A percentile compares a stretch with the other conserved stretches of the same genome.
Conservation (phyloP, 2,329 filamentous ascomycete species). For the Laburnicola sp. region DNA sequence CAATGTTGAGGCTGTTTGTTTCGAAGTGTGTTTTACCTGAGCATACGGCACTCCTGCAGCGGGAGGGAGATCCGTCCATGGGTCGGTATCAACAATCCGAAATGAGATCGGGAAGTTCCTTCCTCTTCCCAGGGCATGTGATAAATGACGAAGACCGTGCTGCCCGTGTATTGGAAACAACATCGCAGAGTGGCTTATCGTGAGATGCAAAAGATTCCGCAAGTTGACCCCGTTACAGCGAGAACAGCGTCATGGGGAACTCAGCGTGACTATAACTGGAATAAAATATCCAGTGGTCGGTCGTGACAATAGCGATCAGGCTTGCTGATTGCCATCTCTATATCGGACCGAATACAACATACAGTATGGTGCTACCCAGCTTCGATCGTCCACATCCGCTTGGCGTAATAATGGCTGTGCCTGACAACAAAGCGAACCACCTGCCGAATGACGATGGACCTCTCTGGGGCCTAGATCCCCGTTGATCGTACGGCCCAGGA, state of each 20-base stretch:
- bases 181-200: neutral
- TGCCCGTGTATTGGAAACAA: neutral
- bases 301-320: slow-evolving; percentile 3
- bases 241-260: neutral
- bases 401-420: slow-evolving; percentile 18
- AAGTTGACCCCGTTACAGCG: neutral
- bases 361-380: slow-evolving; percentile 30
- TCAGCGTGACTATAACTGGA: neutral
- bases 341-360: slow-evolving; percentile 40
- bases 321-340: slow-evolving; percentile 18
- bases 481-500: slow-evolving; percentile 16
- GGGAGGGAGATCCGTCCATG: neutral
- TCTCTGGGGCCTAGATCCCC: slow-evolving; percentile 32
- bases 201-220: neutral
- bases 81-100: neutral
- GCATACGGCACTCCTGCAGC: too few species aligned
- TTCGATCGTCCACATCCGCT: slow-evolving; percentile 29
- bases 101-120: neutral
- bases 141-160: neutral
- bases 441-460: slow-evolving; percentile 22
- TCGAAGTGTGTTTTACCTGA: too few species aligned
- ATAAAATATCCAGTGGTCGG: neutral
- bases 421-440: slow-evolving; percentile 23
- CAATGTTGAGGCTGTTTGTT: too few species aligned
- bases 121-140: slow-evolving; percentile 2